Evolutionary conservation across 2,329 filamentous ascomycete species (phyloP), one percentile per base, ranked within the genome.

Genomic region (Didymellaceae sp.): DNA sequence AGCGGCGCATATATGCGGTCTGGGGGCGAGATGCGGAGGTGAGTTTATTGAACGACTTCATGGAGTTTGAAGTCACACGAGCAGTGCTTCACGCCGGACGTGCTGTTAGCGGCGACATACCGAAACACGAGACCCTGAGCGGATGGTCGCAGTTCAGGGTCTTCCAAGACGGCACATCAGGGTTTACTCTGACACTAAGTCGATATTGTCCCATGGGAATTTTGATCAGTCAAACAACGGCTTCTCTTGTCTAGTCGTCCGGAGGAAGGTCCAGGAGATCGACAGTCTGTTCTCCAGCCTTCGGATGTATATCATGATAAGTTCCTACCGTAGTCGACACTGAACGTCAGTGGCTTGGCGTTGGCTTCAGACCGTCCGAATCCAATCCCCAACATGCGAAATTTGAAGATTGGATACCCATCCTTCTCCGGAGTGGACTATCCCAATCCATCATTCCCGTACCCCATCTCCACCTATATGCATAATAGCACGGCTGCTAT

Each of bases 131-230:
- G 31, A 51, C 41, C 48, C 35, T 42, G 41, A 25, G 16, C 41
- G 48, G 48, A 22, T 52, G 33, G 31, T 10, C 34, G 32, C 48
- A 45, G 35, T 21, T 41, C 42, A 46, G 42, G 37, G 37, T 52
- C 38, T 38, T 26, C 31, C 42, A 46, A 42, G 38, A 52, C 38
- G 42, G 37, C 18, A 41, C 30, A 25, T 6, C 18, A 51, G 22
- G 17, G 6, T 22, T 11, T 6, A 20, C 16, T 45, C 43, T 24
- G 45, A 40, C 47, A 22, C 41, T 24, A 21, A 21, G 22, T 32
- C 30, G 24, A 34, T 22, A 30, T 24, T 40, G 41, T 51, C 34
- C 41, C 41, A 21, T 40, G 22, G 18, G 4, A 31, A 5, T 14
- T 11, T 13, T 18, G 13, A 16, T 16, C 30, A 28, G 31, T 31